Conservation (phyloP, 805 yeast genomes). For the Danielia reshetovae region DNA sequence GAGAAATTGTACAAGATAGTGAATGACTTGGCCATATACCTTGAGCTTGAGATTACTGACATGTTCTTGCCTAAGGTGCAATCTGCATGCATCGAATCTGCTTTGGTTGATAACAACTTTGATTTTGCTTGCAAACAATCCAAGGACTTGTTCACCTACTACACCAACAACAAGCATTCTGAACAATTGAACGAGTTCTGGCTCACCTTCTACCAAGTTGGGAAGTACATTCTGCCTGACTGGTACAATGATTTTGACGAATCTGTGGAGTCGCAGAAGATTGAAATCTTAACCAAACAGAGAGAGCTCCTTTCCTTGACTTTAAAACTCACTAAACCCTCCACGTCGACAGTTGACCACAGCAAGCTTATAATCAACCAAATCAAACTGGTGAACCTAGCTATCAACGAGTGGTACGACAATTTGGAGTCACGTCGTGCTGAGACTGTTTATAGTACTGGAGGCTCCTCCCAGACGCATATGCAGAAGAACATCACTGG, state of each 20-base stretch:
- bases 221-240: constrained; percentile 41
- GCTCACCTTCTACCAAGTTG: constrained; percentile 73
- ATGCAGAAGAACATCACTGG: constrained; percentile 22
- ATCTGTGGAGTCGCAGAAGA: constrained; percentile 10
- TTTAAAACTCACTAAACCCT: constrained; percentile 31
- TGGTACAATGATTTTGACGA: constrained; percentile 18
- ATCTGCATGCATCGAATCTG: constrained; percentile 60
- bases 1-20: constrained; percentile 40
- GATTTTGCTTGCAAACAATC: constrained; percentile 48
- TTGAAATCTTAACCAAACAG: constrained; percentile 42
- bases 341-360: constrained; percentile 49
- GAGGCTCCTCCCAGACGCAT: constrained; percentile 14
- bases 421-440: constrained; percentile 11
- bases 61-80: constrained; percentile 30
- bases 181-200: constrained; percentile 41
- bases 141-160: constrained; percentile 32
- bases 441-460: constrained; percentile 9
- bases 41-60: constrained; percentile 20
- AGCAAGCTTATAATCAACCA: constrained; percentile 54
- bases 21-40: constrained; percentile 38
- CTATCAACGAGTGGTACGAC: constrained; percentile 22
- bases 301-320: constrained; percentile 50
- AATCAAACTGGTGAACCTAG: constrained; percentile 52
- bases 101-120: constrained; percentile 62
- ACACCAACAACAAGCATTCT: constrained; percentile 7